A percentile compares a stretch with the other conserved stretches of the same genome.
Conservation (phyloP, 1,284 basidiomycete species). For the Trichosporon coremiiforme region DNA sequence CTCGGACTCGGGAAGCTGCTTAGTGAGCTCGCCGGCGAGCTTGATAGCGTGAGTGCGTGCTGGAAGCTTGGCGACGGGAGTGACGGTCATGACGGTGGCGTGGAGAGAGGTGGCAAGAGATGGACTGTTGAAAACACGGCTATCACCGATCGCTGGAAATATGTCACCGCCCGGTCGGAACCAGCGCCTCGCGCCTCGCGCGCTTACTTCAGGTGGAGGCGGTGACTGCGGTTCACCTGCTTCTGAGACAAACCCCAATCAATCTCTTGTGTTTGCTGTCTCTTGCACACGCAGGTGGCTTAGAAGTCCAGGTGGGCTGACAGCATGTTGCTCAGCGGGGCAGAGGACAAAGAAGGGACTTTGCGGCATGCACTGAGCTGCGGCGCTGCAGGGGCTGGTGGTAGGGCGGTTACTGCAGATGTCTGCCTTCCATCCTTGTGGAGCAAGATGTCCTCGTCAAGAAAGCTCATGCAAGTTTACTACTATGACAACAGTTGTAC, state of each 20-base stretch:
- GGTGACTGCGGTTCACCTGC: too few relatives aligned
- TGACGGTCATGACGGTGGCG: conserved; percentile 22
- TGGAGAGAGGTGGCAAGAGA: conserved; percentile 8
- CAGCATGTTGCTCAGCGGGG: too few relatives aligned
- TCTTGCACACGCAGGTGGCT: too few relatives aligned
- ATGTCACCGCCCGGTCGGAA: conserved; percentile 11
- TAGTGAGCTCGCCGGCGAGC: conserved; percentile 43
- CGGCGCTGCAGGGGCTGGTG: too few relatives aligned
- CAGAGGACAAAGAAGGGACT: too few relatives aligned
- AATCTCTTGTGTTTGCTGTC: too few relatives aligned
- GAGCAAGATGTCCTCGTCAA: not conserved
- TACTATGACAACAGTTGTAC: conserved; percentile 12
- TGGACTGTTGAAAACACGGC: conserved; percentile 14
- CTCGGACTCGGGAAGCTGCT: conserved; percentile 37
- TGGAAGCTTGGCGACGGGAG: conserved; percentile 38
- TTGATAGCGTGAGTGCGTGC: conserved; percentile 51
- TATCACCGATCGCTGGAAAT: conserved; percentile 5
- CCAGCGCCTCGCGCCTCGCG: not conserved
- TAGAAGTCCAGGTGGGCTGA: too few relatives aligned
- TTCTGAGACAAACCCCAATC: too few relatives aligned
- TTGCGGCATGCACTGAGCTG: too few relatives aligned
- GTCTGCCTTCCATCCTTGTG: too few relatives aligned
- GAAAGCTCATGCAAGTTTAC: conserved; percentile 18
- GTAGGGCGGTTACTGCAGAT: too few relatives aligned
- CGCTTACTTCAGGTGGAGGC: conserved; percentile 4